Percentiles rank a stretch among this genome's conserved stretches.
These are phyloP conservation scores for Crithidia expoeki DNA, from an alignment of 208 protist genomes.

Conservation along the genomic window DNA sequence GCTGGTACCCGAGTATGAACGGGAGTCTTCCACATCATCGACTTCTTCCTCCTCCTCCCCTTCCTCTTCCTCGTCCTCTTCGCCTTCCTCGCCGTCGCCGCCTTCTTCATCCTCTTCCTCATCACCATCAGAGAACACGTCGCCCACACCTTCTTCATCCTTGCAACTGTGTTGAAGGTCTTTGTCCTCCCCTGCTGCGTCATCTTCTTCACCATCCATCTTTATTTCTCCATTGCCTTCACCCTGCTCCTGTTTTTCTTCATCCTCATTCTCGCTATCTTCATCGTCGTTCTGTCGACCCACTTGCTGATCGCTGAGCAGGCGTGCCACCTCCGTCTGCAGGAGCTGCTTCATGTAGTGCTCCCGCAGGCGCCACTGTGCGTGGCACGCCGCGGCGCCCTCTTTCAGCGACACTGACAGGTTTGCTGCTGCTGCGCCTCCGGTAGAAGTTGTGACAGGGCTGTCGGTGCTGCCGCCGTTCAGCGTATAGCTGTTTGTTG, in stretches of 20 bases:
- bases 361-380: constrained; percentile 49
- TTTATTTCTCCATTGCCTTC: too few relatives aligned
- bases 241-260: constrained; percentile 12
- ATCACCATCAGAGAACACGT: neutral
- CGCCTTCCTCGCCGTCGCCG: constrained; percentile 5
- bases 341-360: constrained; percentile 56
- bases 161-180: too few relatives aligned
- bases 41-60: neutral
- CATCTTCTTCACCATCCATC: constrained; percentile 24
- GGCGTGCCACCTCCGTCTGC: constrained; percentile 34
- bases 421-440: neutral
- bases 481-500: neutral
- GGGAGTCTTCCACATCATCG: constrained; percentile 26
- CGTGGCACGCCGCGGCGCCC: constrained; percentile 28
- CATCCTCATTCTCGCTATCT: constrained; percentile 29
- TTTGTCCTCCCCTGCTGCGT: too few relatives aligned
- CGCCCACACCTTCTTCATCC: neutral
- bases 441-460: neutral
- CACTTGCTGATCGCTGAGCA: constrained; percentile 22
- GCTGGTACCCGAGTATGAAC: constrained; percentile 6
- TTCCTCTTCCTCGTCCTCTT: constrained; percentile 7
- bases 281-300: constrained; percentile 11
- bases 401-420: neutral
- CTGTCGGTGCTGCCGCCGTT: neutral
- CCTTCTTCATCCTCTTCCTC: constrained; percentile 21